Evolutionary conservation across 257 asterid genomes (phyloP).

Genomic region (Solanum dulcamara): DNA sequence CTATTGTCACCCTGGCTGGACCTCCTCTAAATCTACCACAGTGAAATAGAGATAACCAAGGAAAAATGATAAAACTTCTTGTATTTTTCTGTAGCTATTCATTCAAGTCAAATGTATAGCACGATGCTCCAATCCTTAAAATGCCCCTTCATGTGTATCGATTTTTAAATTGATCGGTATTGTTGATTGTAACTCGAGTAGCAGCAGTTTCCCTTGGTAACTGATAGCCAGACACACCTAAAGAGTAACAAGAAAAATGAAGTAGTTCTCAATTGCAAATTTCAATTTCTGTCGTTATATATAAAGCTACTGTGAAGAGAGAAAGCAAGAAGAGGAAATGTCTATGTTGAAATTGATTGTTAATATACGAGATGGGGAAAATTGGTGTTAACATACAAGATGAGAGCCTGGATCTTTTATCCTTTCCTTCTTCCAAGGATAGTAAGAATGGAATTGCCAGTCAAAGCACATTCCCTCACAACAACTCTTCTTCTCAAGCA

Average conservation of each 20-base stretch:
- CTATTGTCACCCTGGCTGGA: neutral
- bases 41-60: neutral
- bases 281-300: neutral
- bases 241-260: neutral
- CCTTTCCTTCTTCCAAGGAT: neutral
- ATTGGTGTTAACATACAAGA: neutral
- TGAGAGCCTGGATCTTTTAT: neutral
- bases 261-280: neutral
- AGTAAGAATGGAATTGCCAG: neutral
- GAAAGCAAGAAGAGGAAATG: neutral
- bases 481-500: neutral
- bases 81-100: neutral
- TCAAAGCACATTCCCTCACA: neutral
- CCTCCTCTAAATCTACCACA: neutral
- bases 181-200: neutral
- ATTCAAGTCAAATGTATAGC: neutral
- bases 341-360: neutral
- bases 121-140: neutral
- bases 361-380: neutral
- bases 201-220: neutral
- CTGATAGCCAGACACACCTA: neutral
- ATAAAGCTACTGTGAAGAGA: neutral
- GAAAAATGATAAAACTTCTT: neutral
- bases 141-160: neutral
- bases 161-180: neutral